Evolutionary conservation across 306 rosid species (phyloP).

Genomic region (Dalbergia oliveri): DNA sequence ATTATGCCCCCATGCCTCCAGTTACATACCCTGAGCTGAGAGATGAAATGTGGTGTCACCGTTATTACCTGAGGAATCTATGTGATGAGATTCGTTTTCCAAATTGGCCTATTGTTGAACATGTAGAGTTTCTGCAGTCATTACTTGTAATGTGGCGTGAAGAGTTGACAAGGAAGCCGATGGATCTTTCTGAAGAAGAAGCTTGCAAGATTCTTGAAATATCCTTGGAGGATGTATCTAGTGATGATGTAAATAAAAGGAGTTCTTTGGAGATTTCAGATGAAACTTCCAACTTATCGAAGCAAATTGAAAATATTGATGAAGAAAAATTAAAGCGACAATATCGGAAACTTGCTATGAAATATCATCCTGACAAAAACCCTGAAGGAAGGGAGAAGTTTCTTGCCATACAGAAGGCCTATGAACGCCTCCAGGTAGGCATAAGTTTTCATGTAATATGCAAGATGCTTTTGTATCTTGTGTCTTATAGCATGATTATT

Average conservation of each 20-base stretch:
- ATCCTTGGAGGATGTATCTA: conserved; percentile 85
- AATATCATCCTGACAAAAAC: conserved; percentile 99
- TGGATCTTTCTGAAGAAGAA: conserved; percentile 99
- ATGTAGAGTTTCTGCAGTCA: conserved; percentile 97
- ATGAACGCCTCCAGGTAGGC: conserved; percentile 96
- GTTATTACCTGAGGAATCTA: conserved; percentile 91
- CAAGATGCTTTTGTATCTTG: conserved; percentile 30
- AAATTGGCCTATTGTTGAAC: conserved; percentile 99
- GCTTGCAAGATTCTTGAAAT: conserved; percentile 97
- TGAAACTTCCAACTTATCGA: conserved; percentile 75
- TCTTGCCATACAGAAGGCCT: conserved; percentile 98
- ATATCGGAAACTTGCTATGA: conserved; percentile 98
- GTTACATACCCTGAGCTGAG: conserved; percentile 96
- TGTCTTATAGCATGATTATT: conserved; percentile 15
- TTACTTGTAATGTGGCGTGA: conserved; percentile 99
- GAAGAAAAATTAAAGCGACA: conserved; percentile 98
- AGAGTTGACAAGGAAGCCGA: conserved; percentile 96
- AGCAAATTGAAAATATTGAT: conserved; percentile 95
- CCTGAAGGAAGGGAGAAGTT: conserved; percentile 98
- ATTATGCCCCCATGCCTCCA: conserved; percentile 99
- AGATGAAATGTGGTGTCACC: conserved; percentile 99
- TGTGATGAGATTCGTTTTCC: conserved; percentile 99
- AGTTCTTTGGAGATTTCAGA: conserved; percentile 61
- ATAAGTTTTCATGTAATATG: conserved; percentile 14
- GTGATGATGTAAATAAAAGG: conserved; percentile 62